phyloP scores from a whole-genome alignment of 2,329 filamentous ascomycete species.

The Diplodia intermedia region DNA sequence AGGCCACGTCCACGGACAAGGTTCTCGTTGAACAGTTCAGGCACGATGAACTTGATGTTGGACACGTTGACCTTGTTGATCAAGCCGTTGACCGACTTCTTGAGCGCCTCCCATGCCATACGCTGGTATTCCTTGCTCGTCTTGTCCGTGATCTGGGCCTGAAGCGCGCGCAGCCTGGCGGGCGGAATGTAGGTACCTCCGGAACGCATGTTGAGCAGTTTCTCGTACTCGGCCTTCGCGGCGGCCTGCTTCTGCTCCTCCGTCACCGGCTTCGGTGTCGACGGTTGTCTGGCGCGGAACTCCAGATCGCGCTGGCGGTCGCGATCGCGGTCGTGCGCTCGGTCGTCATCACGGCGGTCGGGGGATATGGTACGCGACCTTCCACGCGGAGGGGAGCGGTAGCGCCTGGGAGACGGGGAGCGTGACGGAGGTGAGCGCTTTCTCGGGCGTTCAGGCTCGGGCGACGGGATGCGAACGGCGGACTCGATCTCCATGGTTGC shows the following conservation, averaged over 20 bases:
- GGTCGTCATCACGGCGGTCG: slow-evolving; percentile 53
- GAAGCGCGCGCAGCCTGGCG: slow-evolving; percentile 84
- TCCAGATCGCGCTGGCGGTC: slow-evolving; percentile 61
- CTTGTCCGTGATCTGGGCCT: slow-evolving; percentile 97
- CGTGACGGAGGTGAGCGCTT: slow-evolving; percentile 63
- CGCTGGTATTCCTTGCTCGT: slow-evolving; percentile 96
- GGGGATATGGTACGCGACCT: slow-evolving; percentile 29
- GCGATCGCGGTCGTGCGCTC: slow-evolving; percentile 52
- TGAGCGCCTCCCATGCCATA: slow-evolving; percentile 98
- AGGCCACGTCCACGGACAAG: slow-evolving; percentile 87
- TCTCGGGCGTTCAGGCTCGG: slow-evolving; percentile 57
- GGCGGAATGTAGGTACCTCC: slow-evolving; percentile 97
- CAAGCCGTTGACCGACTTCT: slow-evolving; percentile 97
- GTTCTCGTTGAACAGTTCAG: slow-evolving; percentile 95
- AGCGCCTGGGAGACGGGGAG: slow-evolving; percentile 60
- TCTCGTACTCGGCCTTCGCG: slow-evolving; percentile 92
- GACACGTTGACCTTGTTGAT: slow-evolving; percentile 99
- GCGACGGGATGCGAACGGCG: slow-evolving; percentile 66
- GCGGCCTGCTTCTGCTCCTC: slow-evolving; percentile 87
- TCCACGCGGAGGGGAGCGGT: slow-evolving; percentile 53
- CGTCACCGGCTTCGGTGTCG: slow-evolving; percentile 61
- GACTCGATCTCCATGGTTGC: slow-evolving; percentile 52
- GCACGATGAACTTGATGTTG: slow-evolving; percentile 97
- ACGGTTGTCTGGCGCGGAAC: slow-evolving; percentile 48
- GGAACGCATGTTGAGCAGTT: slow-evolving; percentile 88